These are phyloP conservation scores for Phaffia rhodozyma DNA, from an alignment of 1,284 basidiomycete species.

Conservation along the genomic window DNA sequence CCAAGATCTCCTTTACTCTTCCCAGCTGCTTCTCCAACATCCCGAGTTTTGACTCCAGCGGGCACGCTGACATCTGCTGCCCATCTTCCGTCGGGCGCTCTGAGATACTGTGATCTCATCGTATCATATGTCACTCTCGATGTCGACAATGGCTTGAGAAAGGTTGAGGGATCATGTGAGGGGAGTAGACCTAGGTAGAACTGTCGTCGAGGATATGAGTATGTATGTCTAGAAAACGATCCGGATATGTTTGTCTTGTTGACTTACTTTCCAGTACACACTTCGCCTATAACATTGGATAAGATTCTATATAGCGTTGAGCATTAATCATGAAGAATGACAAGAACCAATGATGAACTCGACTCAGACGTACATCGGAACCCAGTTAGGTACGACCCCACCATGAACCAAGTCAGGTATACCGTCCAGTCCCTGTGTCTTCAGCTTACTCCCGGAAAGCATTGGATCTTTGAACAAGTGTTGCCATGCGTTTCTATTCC, in stretches of 20 bases:
- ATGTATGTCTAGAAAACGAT: background rate
- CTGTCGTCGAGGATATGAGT: conserved; percentile 20
- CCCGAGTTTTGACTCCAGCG: conserved; percentile 1
- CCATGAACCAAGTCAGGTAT: background rate
- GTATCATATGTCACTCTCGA: conserved; percentile 30
- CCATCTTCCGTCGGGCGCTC: conserved; percentile 40
- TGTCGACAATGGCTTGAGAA: conserved; percentile 23
- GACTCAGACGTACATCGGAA: conserved; percentile 7
- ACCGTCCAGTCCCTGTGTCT: conserved; percentile 15
- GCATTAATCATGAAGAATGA: background rate
- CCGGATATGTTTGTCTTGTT: background rate
- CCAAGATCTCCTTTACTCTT: conserved; percentile 39
- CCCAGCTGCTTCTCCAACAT: background rate
- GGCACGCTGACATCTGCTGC: conserved; percentile 34
- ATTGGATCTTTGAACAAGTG: conserved; percentile 16
- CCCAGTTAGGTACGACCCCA: conserved; percentile 12
- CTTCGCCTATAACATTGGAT: conserved; percentile 23
- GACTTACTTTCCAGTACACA: conserved; percentile 35
- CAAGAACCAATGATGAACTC: background rate
- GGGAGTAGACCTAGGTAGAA: conserved; percentile 35
- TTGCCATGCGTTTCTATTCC: background rate
- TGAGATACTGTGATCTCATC: conserved; percentile 33
- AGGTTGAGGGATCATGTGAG: conserved; percentile 30
- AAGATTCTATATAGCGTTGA: background rate
- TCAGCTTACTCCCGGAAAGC: conserved; percentile 18